Percentiles rank a stretch among this genome's conserved stretches.
phyloP scores from a whole-genome alignment of 306 rosid genomes.

The Inga laurina region DNA sequence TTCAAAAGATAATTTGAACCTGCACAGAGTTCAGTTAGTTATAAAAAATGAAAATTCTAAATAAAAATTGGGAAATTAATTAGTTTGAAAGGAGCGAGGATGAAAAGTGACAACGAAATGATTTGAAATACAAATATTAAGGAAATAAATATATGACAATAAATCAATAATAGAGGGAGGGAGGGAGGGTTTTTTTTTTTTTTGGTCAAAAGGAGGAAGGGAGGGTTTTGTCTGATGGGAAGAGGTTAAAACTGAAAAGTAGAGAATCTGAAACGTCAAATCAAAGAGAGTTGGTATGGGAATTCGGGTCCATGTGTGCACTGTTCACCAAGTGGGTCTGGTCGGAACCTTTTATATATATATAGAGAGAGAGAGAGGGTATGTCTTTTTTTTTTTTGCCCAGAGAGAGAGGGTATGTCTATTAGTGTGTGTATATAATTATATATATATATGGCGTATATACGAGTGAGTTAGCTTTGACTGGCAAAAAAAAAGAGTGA shows the following conservation, averaged over 20 bases:
- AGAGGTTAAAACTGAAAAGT: slow-evolving; percentile 30
- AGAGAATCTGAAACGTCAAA: slow-evolving; percentile 94
- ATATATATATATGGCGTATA: no score
- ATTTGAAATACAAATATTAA: neutral
- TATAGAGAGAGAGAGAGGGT: neutral
- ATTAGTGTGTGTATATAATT: no score
- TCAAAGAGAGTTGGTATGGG: slow-evolving; percentile 52
- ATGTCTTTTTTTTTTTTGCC: no score
- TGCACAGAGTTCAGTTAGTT: neutral
- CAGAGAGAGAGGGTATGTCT: no score
- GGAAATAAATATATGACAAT: neutral
- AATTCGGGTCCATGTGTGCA: slow-evolving; percentile 49
- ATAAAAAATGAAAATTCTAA: neutral
- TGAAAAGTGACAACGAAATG: neutral
- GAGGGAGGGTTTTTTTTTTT: neutral
- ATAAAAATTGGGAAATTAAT: neutral
- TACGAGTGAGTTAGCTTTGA: no score
- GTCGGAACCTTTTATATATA: slow-evolving; percentile 20
- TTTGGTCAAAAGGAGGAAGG: no score
- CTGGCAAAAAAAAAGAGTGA: no score
- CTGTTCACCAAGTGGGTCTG: slow-evolving; percentile 47
- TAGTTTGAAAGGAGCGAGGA: neutral
- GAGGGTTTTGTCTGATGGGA: slow-evolving; percentile 31
- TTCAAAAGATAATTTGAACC: no score
- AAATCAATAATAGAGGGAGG: no score